Base-by-base conservation (phyloP, 495 filamentous ascomycete genomes). In the Margaritispora aquatica region DNA sequence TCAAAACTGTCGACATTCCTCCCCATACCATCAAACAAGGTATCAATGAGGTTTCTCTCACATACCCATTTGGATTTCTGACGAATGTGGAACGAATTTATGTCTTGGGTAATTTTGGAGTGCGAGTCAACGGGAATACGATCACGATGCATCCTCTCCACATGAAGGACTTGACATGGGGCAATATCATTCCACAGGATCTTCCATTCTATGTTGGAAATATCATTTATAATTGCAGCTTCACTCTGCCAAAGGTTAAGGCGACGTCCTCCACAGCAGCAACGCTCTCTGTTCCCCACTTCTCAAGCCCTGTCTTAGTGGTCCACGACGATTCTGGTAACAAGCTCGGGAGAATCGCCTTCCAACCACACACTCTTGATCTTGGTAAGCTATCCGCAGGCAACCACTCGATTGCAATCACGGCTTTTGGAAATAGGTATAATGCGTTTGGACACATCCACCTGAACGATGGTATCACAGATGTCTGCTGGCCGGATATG, bases 181-280 rank as follows among this genome's bases (percentile, higher is more conserved):
- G 66, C 15, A 36, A 66, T 26, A 55, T 60, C 27, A 55, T 44
- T 17, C 13, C 26, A 34, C 64, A 65, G 53, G 61, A 62, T 9
- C 59, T 65, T 17, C 66, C 66, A 8, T 69, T 69, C 31, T 69
- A 69, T 34, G 66, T 57, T 23, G 66, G 66, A 7, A 69, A 68
- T 29, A 44, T 68, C 10, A 59, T 41, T 1, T 68, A 68, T 49
- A 41, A 58, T 23, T 62, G 58, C 58, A 38, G 11, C 11, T 55
- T 63, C 41, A 27, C 46, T 13, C 21, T 63, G 13, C 19, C 57
- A 49, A 11, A 21, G 15, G 17, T 24, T n/a, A n/a, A n/a, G 15
- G 15, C 19, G 7, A 11, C 9, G 1, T 38, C 44, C 11, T 41
- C 50, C 5, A 55, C n/a, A 21, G 26, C 36, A 21, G 54, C 26